Evolutionary conservation across 2,329 filamentous ascomycete genomes (phyloP).

Genomic region (Tympanopsis confertula): DNA sequence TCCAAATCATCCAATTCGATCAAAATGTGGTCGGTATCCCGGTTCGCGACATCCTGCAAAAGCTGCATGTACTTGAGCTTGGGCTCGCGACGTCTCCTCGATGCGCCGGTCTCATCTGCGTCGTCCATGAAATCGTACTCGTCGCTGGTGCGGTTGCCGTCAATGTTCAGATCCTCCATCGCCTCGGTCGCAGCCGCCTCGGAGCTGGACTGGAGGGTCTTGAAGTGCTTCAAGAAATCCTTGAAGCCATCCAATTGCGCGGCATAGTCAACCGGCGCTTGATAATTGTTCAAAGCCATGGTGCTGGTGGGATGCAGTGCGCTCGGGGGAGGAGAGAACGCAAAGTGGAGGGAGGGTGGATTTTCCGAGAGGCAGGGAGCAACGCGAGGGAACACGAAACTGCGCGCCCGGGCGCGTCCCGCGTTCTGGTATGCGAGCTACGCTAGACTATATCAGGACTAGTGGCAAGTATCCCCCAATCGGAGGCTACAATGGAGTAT

Average conservation of each 20-base stretch:
- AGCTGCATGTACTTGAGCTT: constrained; percentile 58
- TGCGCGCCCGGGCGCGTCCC: no score
- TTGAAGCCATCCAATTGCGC: constrained; percentile 33
- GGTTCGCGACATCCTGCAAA: constrained; percentile 54
- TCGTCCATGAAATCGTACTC: constrained; percentile 39
- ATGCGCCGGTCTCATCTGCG: constrained; percentile 34
- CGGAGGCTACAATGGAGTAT: no score
- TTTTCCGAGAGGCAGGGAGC: no score
- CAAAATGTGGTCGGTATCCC: constrained; percentile 40
- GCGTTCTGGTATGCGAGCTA: no score
- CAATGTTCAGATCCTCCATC: constrained; percentile 46
- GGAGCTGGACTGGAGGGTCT: constrained; percentile 29
- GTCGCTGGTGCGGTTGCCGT: constrained; percentile 45
- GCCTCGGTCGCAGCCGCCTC: constrained; percentile 44
- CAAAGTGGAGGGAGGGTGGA: no score
- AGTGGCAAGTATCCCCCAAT: no score
- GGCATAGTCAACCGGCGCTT: neutral
- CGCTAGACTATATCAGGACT: no score
- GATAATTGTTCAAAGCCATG: neutral
- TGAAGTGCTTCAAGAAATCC: constrained; percentile 56
- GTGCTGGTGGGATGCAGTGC: no score
- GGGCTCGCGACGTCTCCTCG: constrained; percentile 21
- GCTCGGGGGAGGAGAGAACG: no score
- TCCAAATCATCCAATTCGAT: constrained; percentile 58
- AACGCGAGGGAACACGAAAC: no score